Base-by-base conservation (phyloP, 2,329 filamentous ascomycete genomes). In the Exserohilum rostratum region DNA sequence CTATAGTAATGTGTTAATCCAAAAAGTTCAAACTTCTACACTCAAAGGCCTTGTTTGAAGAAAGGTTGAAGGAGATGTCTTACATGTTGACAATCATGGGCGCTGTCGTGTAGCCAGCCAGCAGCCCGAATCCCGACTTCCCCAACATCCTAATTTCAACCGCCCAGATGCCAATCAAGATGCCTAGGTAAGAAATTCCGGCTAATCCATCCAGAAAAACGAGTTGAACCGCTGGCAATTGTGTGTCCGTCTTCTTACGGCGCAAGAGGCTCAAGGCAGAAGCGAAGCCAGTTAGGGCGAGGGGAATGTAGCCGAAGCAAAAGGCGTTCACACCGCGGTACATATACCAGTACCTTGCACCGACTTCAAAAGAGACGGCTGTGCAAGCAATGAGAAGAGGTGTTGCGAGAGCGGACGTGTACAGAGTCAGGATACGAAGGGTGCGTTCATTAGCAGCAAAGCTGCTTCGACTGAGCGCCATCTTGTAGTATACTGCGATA, bases 61-160 rank as follows among this genome's bases (percentile, higher is more conserved):
- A 7, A n/a, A 27, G n/a, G 7, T 6, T 35, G 17, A 34, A 37
- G 43, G 22, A 20, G 6, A 37, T 15, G n/a, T 0, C 58, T 43
- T 48, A 64, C 62, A 65, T 64, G 9, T 65, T 65, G 18, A 64
- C 20, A n/a, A 65, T 60, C 58, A 65, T 62, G 7, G 58, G 58
- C 6, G 59, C 37, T 2, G 62, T 62, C 6, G 57, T 54, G 33
- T 65, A 65, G 13, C 58, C 61, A 12, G 53, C 53, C 31, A 65
- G 48, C 5, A 64, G 18, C 6, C 58, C 57, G 15, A 47, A 54
- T 17, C 60, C 55, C 11, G 42, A 34, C 11, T 25, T 5, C 2
- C 11, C 11, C 30, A 65, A 13, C 3, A 33, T 9, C 2, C 40
- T 37, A 15, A 51, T 25, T 35, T 60, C 62, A 18, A 58, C 18